Evolutionary conservation across 23 red algal species (phyloP), one percentile per base, ranked within the genome.

Genomic region (Gracilaria domingensis): DNA sequence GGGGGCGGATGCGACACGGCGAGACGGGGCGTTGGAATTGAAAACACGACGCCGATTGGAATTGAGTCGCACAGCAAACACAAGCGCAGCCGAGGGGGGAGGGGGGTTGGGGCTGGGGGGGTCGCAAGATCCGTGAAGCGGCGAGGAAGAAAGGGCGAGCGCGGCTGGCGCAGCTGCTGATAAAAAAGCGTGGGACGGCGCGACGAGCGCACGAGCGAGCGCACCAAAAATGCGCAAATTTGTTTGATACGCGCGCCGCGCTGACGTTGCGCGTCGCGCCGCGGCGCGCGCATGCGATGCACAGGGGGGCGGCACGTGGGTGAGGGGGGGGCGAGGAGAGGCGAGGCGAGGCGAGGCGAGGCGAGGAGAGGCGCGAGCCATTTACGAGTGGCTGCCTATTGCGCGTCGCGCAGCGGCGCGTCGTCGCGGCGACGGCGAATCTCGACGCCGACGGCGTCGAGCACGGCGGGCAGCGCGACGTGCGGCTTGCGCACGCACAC

Each of bases 381-480:
- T n/a, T n/a, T n/a, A n/a, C n/a, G n/a, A n/a, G n/a, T n/a, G n/a
- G n/a, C n/a, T n/a, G n/a, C n/a, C n/a, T n/a, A n/a, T 14, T 14
- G 51, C 13, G 51, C 17, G 6, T 55, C 9, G 17, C 51, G 8
- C 1, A 30, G 59, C 59, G 16, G 23, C 9, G 24, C 24, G 26
- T 28, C 0, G 60, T 12, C 60, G 21, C 4, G 21, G 26, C 25
- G 21, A 30, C 79, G 79, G 8, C 32, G 64, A 29, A 96, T 91
- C 88, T 96, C 95, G 40, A 96, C 95, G 54, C 95, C 95, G 36
- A 93, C 64, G 5, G 42, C 65, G 79, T 93, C 90, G 14, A 95
- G 56, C 28, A 84, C 86, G 23, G 87, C 88, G 28, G 79, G 79
- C 60, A 96, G 58, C 18, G 95, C 95, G 24, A 96, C 95, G 47